Percentiles rank a stretch among this genome's conserved stretches.
phyloP scores from a whole-genome alignment of 306 rosid species.

The Medicago ruthenica region DNA sequence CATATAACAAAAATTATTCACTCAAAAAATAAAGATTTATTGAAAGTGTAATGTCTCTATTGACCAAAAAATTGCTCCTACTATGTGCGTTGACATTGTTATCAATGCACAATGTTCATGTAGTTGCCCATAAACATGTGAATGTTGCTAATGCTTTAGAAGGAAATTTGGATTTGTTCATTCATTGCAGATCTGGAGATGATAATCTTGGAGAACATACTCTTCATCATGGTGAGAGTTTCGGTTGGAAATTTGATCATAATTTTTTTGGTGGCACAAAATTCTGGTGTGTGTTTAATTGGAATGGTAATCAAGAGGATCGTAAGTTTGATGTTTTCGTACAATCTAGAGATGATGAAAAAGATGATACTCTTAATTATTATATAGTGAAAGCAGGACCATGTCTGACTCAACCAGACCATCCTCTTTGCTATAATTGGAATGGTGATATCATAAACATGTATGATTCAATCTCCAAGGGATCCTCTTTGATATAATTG shows the following conservation, averaged over 20 bases:
- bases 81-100: background rate
- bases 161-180: background rate
- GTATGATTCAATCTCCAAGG: too few species aligned
- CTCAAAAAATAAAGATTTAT: background rate
- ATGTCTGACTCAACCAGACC: too few species aligned
- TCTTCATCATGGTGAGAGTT: background rate
- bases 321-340: too few species aligned
- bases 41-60: background rate
- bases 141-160: background rate
- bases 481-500: too few species aligned
- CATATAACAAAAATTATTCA: too few species aligned
- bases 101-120: background rate
- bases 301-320: background rate
- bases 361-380: too few species aligned
- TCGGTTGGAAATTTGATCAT: background rate
- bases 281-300: background rate
- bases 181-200: constrained; percentile 6
- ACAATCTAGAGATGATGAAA: too few species aligned
- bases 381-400: too few species aligned
- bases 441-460: too few species aligned
- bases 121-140: background rate
- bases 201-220: background rate
- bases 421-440: too few species aligned
- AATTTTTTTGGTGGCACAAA: background rate
- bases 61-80: background rate